phyloP scores from a whole-genome alignment of 371 early-diverging fungal genomes.

The Mucor mucedo region DNA sequence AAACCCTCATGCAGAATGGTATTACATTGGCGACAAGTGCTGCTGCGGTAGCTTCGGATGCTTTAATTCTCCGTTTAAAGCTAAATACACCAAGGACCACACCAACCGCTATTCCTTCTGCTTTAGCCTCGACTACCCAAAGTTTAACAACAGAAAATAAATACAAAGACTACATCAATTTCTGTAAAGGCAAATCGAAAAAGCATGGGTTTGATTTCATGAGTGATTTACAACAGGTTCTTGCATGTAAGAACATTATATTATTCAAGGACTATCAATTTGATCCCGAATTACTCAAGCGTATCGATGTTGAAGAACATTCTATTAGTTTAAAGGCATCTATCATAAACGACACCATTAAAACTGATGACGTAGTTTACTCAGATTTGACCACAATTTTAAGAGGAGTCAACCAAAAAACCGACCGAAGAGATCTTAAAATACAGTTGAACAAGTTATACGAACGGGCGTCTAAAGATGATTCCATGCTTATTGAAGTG shows the following conservation, averaged over 20 bases:
- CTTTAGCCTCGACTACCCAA: slow-evolving; percentile 11
- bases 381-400: slow-evolving; percentile 15
- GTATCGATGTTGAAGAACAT: slow-evolving; percentile 25
- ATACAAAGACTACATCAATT: slow-evolving; percentile 17
- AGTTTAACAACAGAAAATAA: slow-evolving; percentile 16
- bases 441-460: slow-evolving; percentile 12
- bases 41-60: too few relatives aligned
- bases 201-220: slow-evolving; percentile 20
- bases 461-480: slow-evolving; percentile 20
- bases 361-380: slow-evolving; percentile 5
- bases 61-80: slow-evolving; percentile 8
- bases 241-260: slow-evolving; percentile 19
- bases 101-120: slow-evolving; percentile 13
- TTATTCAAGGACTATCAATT: slow-evolving; percentile 14
- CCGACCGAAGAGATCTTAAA: slow-evolving; percentile 12
- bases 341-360: slow-evolving; percentile 17
- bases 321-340: slow-evolving; percentile 9
- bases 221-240: slow-evolving; percentile 17
- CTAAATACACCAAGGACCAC: slow-evolving; percentile 19
- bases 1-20: too few relatives aligned
- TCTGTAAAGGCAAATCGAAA: slow-evolving; percentile 21
- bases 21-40: too few relatives aligned
- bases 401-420: slow-evolving; percentile 18
- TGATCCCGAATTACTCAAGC: slow-evolving; percentile 15
- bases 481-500: slow-evolving; percentile 14